phyloP scores from a whole-genome alignment of 179 eudicot species.

The Spinacia oleracea region DNA sequence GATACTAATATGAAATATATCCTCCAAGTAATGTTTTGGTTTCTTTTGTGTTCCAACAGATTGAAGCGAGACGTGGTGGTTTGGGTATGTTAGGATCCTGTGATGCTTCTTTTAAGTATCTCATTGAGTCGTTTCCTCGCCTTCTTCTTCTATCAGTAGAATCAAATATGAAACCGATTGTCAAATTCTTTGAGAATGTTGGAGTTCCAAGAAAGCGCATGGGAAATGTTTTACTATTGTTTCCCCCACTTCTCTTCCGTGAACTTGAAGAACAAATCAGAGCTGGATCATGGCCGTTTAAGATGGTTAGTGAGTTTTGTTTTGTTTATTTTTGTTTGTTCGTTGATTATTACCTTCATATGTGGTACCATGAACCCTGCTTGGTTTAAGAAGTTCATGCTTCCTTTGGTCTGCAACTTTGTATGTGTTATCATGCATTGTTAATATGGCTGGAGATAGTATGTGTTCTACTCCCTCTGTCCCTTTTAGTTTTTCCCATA shows the following conservation, averaged over 20 bases:
- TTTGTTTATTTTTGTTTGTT: neutral
- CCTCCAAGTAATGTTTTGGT: neutral
- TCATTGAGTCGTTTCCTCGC: slow-evolving; percentile 87
- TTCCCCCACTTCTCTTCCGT: slow-evolving; percentile 66
- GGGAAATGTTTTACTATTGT: slow-evolving; percentile 62
- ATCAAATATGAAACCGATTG: slow-evolving; percentile 43
- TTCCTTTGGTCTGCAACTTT: neutral
- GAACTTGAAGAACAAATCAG: slow-evolving; percentile 48
- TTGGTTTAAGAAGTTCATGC: slow-evolving; percentile 3
- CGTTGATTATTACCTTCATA: neutral
- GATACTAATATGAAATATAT: neutral
- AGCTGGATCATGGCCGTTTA: slow-evolving; percentile 48
- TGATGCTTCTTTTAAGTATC: slow-evolving; percentile 59
- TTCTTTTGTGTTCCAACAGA: slow-evolving; percentile 40
- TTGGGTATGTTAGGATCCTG: slow-evolving; percentile 59
- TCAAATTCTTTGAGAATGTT: slow-evolving; percentile 51
- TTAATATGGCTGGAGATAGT: neutral
- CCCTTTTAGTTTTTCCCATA: too few relatives aligned
- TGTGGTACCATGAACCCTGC: neutral
- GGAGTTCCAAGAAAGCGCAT: slow-evolving; percentile 57
- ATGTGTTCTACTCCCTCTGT: too few relatives aligned
- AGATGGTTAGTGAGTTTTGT: slow-evolving; percentile 54
- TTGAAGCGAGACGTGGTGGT: slow-evolving; percentile 94
- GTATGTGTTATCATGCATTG: neutral
- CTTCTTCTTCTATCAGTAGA: slow-evolving; percentile 69